Conservation (phyloP, 31 red algal species). For the Endocladia muricata region DNA sequence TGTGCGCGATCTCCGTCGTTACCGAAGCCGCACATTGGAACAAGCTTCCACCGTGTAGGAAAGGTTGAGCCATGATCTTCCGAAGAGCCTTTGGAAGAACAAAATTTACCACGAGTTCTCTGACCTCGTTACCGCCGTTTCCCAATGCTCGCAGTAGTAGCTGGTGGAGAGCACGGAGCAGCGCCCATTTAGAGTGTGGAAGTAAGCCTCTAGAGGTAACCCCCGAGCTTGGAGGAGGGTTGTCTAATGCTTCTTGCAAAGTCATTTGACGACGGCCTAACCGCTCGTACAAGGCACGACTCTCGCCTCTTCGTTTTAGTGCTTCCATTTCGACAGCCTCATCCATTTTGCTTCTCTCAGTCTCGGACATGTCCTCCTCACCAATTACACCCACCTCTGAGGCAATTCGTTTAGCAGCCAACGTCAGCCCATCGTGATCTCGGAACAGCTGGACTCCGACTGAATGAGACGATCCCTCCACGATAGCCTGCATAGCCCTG, state of each 20-base stretch:
- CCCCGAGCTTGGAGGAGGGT: conserved; percentile 51
- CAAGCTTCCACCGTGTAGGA: conserved; percentile 70
- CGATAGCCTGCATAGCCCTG: conserved; percentile 54
- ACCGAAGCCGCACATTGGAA: conserved; percentile 74
- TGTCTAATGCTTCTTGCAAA: conserved; percentile 34
- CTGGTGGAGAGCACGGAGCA: conserved; percentile 58
- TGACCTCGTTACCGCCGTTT: conserved; percentile 52
- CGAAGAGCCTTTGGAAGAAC: conserved; percentile 52
- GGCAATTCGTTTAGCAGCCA: conserved; percentile 56
- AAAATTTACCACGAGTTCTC: conserved; percentile 59
- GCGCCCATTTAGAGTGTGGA: conserved; percentile 65
- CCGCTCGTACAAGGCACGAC: conserved; percentile 42
- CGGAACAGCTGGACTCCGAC: conserved; percentile 47
- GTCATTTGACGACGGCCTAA: conserved; percentile 51
- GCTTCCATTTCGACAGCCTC: conserved; percentile 57
- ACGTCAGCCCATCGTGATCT: conserved; percentile 38
- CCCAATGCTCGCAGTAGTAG: conserved; percentile 40
- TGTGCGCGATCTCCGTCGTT: conserved; percentile 77
- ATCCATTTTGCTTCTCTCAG: conserved; percentile 20
- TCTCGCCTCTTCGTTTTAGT: conserved; percentile 44
- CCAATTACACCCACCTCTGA: conserved; percentile 18
- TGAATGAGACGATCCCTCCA: conserved; percentile 43
- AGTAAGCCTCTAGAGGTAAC: conserved; percentile 54
- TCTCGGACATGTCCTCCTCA: not conserved
- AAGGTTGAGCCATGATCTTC: conserved; percentile 71